These are phyloP conservation scores for Debaryomyces hansenii DNA, from an alignment of 805 yeast species.

Conservation along the genomic window DNA sequence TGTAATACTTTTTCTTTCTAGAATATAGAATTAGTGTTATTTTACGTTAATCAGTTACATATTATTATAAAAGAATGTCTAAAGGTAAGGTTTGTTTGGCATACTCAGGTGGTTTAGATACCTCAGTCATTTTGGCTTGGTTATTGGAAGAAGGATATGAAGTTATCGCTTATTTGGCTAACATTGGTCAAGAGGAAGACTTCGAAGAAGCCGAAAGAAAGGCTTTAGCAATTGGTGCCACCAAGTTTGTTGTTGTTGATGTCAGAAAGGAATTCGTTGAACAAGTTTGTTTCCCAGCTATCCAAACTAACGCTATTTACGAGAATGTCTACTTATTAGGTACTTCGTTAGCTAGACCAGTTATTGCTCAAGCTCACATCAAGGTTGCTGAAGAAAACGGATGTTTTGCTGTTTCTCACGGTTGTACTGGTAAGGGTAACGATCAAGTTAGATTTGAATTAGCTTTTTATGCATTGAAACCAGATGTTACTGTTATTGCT, in stretches of 20 bases:
- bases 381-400: slow-evolving; percentile 96
- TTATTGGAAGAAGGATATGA: slow-evolving; percentile 96
- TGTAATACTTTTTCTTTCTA: not conserved
- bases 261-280: slow-evolving; percentile 94
- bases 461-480: slow-evolving; percentile 95
- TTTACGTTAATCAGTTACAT: slow-evolving; percentile 3
- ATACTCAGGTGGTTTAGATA: slow-evolving; percentile 98
- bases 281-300: slow-evolving; percentile 92
- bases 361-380: slow-evolving; percentile 97
- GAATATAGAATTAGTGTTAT: slow-evolving; percentile 3
- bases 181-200: slow-evolving; percentile 99
- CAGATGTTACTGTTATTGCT: slow-evolving; percentile 94
- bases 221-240: slow-evolving; percentile 95
- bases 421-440: slow-evolving; percentile 99
- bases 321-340: slow-evolving; percentile 97
- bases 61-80: slow-evolving; percentile 55
- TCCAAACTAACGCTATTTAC: slow-evolving; percentile 95
- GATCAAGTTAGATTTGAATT: slow-evolving; percentile 98
- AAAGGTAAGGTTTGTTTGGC: slow-evolving; percentile 99
- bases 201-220: slow-evolving; percentile 95
- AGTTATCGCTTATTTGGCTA: slow-evolving; percentile 97
- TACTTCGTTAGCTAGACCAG: slow-evolving; percentile 98
- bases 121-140: slow-evolving; percentile 98
- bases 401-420: slow-evolving; percentile 98
- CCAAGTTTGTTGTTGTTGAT: slow-evolving; percentile 91